Evolutionary conservation across 495 filamentous ascomycete genomes (phyloP), one percentile per base, ranked within the genome.

Genomic region (Paragyromitra xinjiangensis): DNA sequence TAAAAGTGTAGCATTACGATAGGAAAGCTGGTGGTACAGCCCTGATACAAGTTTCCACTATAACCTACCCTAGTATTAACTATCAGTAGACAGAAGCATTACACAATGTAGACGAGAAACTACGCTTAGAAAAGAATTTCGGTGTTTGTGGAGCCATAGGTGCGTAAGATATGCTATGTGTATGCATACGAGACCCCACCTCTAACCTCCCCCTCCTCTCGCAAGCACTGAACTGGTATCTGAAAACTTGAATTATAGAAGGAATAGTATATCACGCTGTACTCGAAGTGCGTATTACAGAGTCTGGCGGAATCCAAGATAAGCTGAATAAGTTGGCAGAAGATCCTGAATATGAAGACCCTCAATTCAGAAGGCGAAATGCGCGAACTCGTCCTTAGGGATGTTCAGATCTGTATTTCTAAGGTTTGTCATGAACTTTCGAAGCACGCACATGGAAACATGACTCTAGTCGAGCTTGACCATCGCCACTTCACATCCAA

Each of bases 381-480:
- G 29, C 34, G 40, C 5, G 48, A n/a, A 24, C 40, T 66, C 22
- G 63, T 50, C 22, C 8, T 22, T 16, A 44, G 37, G 19, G 63
- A 66, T 26, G 8, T 7, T n/a, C 3, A 50, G 63, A 24, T 34
- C 6, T 66, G 16, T 34, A 8, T 66, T 29, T 11, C 40, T 7
- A 26, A 66, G 7, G 40, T 66, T 11, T 66, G 29, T 50, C 63
- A 66, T 22, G 40, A 66, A 44, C 40, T 48, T 26, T 66, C 16
- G 3, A 66, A 66, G 63, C 40, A 66, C 26, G 6, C 63, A 26
- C 39, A 65, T 16, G 39, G 63, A 8, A 66, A 66, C 37, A 22
- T 22, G 12, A 1, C 40, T n/a, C 3, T 37, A 26, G 48, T 66
- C 26, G 12, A 59, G 19, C 12, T 59, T 3, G 5, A 39, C 8